Percentiles rank a stretch among this genome's conserved stretches.
Conservation (phyloP, 2,329 filamentous ascomycete genomes). For the Pyrenophora tritici-repentis region DNA sequence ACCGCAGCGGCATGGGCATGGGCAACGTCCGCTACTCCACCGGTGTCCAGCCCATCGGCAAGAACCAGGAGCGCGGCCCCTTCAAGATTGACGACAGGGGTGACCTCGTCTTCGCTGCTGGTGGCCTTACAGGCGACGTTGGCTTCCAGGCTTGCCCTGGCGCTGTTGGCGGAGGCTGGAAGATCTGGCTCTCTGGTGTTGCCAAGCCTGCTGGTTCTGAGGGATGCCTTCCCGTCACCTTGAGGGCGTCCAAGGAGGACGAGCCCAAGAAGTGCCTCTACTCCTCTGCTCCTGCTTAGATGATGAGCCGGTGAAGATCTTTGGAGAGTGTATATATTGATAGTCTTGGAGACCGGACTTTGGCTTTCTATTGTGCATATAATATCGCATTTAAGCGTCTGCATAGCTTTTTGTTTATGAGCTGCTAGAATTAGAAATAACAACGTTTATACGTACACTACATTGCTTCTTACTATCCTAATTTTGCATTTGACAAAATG, state of each 20-base stretch:
- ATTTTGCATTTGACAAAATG: no score
- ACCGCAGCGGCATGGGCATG: constrained; percentile 64
- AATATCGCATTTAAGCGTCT: constrained; percentile 9
- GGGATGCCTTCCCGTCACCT: constrained; percentile 7
- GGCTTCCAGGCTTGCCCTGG: constrained; percentile 61
- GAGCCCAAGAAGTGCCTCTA: constrained; percentile 11
- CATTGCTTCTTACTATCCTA: background rate
- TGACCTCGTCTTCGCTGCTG: constrained; percentile 53
- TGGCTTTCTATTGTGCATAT: constrained; percentile 3
- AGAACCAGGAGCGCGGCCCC: constrained; percentile 54
- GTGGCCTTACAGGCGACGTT: constrained; percentile 33
- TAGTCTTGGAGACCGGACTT: constrained; percentile 1
- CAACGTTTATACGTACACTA: background rate
- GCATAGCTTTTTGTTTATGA: constrained; percentile 6
- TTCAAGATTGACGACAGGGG: constrained; percentile 54
- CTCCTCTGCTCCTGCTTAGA: constrained; percentile 9
- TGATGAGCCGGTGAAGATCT: background rate
- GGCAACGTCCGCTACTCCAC: constrained; percentile 60
- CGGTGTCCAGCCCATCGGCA: constrained; percentile 48
- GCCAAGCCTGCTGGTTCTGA: constrained; percentile 27
- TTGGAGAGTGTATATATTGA: constrained; percentile 1
- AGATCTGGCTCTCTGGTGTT: constrained; percentile 30
- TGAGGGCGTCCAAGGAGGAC: constrained; percentile 11
- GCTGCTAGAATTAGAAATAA: constrained; percentile 3
- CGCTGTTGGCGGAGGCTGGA: constrained; percentile 48